These are phyloP conservation scores for Trametes gibbosa DNA, from an alignment of 768 basidiomycete genomes.

Conservation along the genomic window DNA sequence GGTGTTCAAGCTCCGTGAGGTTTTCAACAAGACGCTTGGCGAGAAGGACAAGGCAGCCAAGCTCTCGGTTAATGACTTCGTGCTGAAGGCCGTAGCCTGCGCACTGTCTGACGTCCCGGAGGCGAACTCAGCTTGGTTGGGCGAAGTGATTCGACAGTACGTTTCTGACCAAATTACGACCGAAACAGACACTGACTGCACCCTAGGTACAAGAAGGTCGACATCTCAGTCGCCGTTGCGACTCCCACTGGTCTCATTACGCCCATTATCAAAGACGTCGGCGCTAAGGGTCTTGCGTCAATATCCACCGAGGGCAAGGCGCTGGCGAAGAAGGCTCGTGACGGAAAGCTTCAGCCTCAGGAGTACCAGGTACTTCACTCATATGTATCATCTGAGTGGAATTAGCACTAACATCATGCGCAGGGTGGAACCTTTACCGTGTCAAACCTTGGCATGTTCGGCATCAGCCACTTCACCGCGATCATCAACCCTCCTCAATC, in stretches of 20 bases:
- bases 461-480: slow-evolving; percentile 92
- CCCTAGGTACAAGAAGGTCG: slow-evolving; percentile 88
- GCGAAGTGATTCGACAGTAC: slow-evolving; percentile 92
- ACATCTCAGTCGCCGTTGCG: slow-evolving; percentile 96
- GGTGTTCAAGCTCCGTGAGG: slow-evolving; percentile 87
- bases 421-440: slow-evolving; percentile 98
- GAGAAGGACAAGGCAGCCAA: slow-evolving; percentile 91
- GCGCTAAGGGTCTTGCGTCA: slow-evolving; percentile 86
- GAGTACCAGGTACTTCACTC: slow-evolving; percentile 87
- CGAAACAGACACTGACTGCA: background rate
- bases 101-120: slow-evolving; percentile 95
- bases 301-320: slow-evolving; percentile 92
- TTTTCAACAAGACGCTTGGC: slow-evolving; percentile 87
- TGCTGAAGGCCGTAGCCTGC: slow-evolving; percentile 91
- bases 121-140: slow-evolving; percentile 96
- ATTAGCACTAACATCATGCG: background rate
- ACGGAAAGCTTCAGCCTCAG: slow-evolving; percentile 90
- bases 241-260: slow-evolving; percentile 96
- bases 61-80: slow-evolving; percentile 97
- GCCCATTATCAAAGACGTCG: slow-evolving; percentile 93
- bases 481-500: slow-evolving; percentile 99
- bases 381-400: background rate
- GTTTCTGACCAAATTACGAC: slow-evolving; percentile 29
- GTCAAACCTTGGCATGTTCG: slow-evolving; percentile 99
- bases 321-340: slow-evolving; percentile 93